phyloP scores from a whole-genome alignment of 352 stramenopile species.

The Peronospora belbahrii region DNA sequence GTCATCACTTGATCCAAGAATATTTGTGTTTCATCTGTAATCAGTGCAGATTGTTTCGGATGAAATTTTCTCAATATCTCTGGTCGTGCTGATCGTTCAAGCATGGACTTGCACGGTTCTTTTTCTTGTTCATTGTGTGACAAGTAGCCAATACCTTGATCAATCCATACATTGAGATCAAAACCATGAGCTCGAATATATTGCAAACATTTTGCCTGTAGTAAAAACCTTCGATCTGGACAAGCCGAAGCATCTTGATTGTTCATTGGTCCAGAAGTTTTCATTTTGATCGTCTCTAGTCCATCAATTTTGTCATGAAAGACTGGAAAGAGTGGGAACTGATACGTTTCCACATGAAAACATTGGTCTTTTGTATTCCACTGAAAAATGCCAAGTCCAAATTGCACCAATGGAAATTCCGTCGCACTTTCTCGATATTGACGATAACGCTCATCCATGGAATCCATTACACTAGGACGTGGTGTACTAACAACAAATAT shows the following conservation, averaged over 20 bases:
- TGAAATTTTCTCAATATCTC: conserved; percentile 37
- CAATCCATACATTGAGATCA: conserved; percentile 71
- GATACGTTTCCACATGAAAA: conserved; percentile 58
- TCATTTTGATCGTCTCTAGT: too few relatives aligned
- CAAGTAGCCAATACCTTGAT: conserved; percentile 61
- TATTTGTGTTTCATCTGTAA: conserved; percentile 35
- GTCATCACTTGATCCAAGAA: conserved; percentile 32
- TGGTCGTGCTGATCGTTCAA: conserved; percentile 24
- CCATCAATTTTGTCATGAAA: conserved; percentile 33
- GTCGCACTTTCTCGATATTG: conserved; percentile 46
- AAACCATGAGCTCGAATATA: conserved; percentile 74
- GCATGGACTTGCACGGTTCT: conserved; percentile 17
- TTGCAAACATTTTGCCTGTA: conserved; percentile 68
- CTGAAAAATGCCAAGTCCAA: conserved; percentile 61
- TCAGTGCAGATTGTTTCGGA: conserved; percentile 19
- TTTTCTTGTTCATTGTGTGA: conserved; percentile 52
- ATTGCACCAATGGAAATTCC: conserved; percentile 67
- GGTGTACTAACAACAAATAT: conserved; percentile 7
- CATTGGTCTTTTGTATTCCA: conserved; percentile 32
- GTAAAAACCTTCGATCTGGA: conserved; percentile 52
- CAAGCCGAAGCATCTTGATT: conserved; percentile 3
- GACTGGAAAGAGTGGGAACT: conserved; percentile 70
- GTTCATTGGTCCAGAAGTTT: too few relatives aligned
- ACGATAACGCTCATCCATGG: conserved; percentile 55
- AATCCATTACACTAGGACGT: conserved; percentile 63